Evolutionary conservation across 2,329 filamentous ascomycete genomes (phyloP).

Genomic region (Colletotrichum tabaci): DNA sequence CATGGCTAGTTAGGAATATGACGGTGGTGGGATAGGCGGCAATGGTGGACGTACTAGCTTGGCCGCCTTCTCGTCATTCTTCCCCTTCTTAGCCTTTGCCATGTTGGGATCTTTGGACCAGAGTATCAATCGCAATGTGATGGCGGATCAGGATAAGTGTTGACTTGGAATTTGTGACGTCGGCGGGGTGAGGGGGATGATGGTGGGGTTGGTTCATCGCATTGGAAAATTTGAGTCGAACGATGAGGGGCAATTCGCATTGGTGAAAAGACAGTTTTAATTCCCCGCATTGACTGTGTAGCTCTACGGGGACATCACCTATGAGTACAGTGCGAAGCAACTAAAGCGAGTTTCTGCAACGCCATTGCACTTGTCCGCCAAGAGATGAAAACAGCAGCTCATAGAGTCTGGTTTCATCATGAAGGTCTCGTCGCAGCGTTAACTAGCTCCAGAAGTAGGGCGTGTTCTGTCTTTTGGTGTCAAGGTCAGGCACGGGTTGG

Average conservation of each 20-base stretch:
- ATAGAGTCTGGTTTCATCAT: background rate
- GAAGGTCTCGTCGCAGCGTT: background rate
- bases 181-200: slow-evolving; percentile 36
- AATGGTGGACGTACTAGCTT: slow-evolving; percentile 57
- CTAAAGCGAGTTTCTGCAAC: background rate
- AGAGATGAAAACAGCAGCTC: background rate
- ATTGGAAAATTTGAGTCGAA: slow-evolving; percentile 35
- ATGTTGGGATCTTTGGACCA: slow-evolving; percentile 48
- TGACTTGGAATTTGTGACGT: slow-evolving; percentile 36
- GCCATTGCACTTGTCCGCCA: background rate
- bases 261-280: slow-evolving; percentile 23
- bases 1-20: slow-evolving; percentile 44
- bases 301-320: rapidly evolving
- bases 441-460: background rate
- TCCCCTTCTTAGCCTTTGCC: slow-evolving; percentile 68
- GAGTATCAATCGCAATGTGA: background rate
- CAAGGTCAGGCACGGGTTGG: background rate
- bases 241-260: slow-evolving; percentile 34
- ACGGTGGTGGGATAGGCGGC: slow-evolving; percentile 28
- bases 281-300: slow-evolving; percentile 28
- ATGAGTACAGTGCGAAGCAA: slow-evolving; percentile 13
- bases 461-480: background rate
- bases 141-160: slow-evolving; percentile 9
- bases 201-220: slow-evolving; percentile 41
- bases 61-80: slow-evolving; percentile 64